These are phyloP conservation scores for Solanum lycopersicoides DNA, from an alignment of 257 asterid species.

Conservation along the genomic window DNA sequence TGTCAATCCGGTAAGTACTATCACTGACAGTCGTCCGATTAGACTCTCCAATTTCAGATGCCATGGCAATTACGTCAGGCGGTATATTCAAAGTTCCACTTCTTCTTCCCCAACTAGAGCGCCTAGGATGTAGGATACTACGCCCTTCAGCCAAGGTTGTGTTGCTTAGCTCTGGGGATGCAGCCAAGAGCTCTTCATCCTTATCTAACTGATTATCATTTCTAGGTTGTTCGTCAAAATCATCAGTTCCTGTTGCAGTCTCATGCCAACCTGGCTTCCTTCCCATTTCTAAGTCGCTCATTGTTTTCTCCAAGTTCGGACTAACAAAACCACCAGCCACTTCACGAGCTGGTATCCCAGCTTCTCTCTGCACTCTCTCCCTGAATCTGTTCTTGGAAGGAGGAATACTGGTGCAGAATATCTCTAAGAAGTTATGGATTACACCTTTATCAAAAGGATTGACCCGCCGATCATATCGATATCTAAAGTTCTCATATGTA, in stretches of 20 bases:
- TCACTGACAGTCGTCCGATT: conserved; percentile 14
- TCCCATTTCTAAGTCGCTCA: conserved; percentile 78
- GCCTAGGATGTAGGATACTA: conserved; percentile 15
- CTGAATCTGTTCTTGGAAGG: conserved; percentile 80
- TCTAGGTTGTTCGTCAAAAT: conserved; percentile 3
- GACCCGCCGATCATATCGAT: conserved; percentile 70
- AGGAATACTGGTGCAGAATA: conserved; percentile 75
- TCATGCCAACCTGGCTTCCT: conserved; percentile 97
- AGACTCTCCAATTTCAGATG: conserved; percentile 15
- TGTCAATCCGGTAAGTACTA: conserved; percentile 1
- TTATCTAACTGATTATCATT: conserved; percentile 5
- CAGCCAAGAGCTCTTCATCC: conserved; percentile 8
- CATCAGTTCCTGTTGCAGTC: conserved; percentile 29
- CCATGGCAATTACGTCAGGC: conserved; percentile 10
- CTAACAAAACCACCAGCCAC: background rate
- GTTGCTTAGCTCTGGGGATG: conserved; percentile 12
- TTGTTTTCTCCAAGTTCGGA: conserved; percentile 52
- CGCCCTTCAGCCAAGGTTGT: conserved; percentile 12
- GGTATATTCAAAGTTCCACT: conserved; percentile 20
- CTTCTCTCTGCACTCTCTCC: conserved; percentile 63
- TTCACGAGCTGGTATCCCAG: conserved; percentile 51
- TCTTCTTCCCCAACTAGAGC: conserved; percentile 31
- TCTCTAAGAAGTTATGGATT: conserved; percentile 63
- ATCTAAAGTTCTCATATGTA: conserved; percentile 92
- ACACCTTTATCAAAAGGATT: conserved; percentile 80